phyloP scores from a whole-genome alignment of 2,329 filamentous ascomycete genomes.

The Colletotrichum sp. region DNA sequence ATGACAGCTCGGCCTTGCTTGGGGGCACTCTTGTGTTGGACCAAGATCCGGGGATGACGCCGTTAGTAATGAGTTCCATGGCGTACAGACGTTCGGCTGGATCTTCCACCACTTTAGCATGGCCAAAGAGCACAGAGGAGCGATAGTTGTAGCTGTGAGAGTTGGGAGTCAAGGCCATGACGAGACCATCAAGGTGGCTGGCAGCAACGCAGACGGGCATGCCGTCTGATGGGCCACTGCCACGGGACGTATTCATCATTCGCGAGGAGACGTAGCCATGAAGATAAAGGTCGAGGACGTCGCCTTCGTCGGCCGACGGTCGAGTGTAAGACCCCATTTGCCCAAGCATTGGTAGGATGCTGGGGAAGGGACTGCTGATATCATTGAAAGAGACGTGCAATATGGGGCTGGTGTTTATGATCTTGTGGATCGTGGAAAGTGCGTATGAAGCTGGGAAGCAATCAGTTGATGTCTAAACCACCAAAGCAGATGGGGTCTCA shows the following conservation, averaged over 20 bases:
- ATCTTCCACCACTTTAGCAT: constrained; percentile 70
- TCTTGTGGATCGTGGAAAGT: constrained; percentile 72
- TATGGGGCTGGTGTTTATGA: constrained; percentile 76
- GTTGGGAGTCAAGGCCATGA: constrained; percentile 80
- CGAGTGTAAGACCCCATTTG: constrained; percentile 75
- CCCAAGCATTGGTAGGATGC: constrained; percentile 84
- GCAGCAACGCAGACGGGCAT: constrained; percentile 76
- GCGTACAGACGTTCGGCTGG: constrained; percentile 76
- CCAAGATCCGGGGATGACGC: constrained; percentile 74
- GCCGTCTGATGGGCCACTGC: constrained; percentile 42
- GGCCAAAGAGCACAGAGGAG: constrained; percentile 78
- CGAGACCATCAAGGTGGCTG: constrained; percentile 78
- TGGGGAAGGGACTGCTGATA: constrained; percentile 71
- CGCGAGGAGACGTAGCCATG: constrained; percentile 85
- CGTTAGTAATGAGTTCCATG: constrained; percentile 79
- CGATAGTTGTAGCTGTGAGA: constrained; percentile 89
- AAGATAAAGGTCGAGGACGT: constrained; percentile 78
- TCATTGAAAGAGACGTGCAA: constrained; percentile 81
- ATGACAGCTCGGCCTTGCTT: constrained; percentile 74
- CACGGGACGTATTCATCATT: constrained; percentile 68
- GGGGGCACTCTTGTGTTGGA: constrained; percentile 72
- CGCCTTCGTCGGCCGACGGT: constrained; percentile 63
- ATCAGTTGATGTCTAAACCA: not conserved
- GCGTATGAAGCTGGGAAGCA: constrained; percentile 69
- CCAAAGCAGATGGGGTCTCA: constrained; percentile 33